Evolutionary conservation across 371 early-diverging fungal species (phyloP), one percentile per base, ranked within the genome.

Genomic region (Thermomucor indicae-seudaticae): DNA sequence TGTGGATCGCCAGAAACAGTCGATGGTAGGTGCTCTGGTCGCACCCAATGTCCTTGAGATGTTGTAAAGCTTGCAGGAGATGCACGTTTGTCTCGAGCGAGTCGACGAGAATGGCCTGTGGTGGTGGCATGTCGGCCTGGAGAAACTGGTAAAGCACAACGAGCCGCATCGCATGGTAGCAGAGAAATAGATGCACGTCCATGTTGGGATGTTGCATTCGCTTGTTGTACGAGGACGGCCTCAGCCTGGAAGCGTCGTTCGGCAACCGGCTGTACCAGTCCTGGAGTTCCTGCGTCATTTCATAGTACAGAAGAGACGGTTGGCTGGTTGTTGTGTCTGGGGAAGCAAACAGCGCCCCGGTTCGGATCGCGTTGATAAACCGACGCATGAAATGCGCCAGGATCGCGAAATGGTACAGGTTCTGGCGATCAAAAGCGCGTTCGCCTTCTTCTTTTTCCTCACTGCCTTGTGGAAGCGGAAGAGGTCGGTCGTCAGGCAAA

Each of bases 11-110:
- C 22, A 65, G 64, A 43, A 70, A 73, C 62, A 73, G 60, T 40
- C 67, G 64, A 24, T 70, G 74, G 19, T 73, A 73, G 3, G 74
- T 73, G 32, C 74, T 70, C 39, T 70, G 74, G 28, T 73, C 74
- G 17, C 74, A 73, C 0, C 65, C 68, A 4, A 51, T 17, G 2
- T 51, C 47, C 17, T 51, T 56, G 6, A 73, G 43, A 17, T 67
- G 43, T 4, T 61, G 60, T 2, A 73, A 42, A 1, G 62, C 56
- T 38, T 56, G 59, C 11, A 73, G 32, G 0, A 73, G 28, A 7
- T 59, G 51, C 29, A 67, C 29, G 40, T 63, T 73, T 6, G 70
- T 63, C 12, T 63, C 37, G 2, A 73, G 54, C 8, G 4, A 57
- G 23, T 72, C 66, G 8, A 65, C 46, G 0, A 65, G 2, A 25